These are phyloP conservation scores for Aeschynomene evenia DNA, from an alignment of 306 rosid species.

Conservation along the genomic window DNA sequence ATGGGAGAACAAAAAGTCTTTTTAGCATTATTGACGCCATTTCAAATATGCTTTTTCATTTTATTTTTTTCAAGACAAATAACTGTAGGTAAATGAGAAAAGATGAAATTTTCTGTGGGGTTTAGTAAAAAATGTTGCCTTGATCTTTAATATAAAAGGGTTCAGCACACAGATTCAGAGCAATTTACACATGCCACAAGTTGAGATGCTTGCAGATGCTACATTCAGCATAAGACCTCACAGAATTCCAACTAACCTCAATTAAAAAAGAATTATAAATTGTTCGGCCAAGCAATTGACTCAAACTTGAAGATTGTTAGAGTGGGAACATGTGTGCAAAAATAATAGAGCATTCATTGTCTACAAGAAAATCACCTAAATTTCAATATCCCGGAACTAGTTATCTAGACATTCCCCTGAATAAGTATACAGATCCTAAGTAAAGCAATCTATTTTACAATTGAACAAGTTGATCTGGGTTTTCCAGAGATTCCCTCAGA, in stretches of 20 bases:
- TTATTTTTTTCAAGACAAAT: neutral
- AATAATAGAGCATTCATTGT: constrained; percentile 56
- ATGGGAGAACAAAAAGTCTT: neutral
- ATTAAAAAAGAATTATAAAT: constrained; percentile 54
- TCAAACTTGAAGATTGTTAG: constrained; percentile 75
- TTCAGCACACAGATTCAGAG: neutral
- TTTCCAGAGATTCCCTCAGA: constrained; percentile 74
- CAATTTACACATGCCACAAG: constrained; percentile 22
- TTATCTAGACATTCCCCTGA: constrained; percentile 64
- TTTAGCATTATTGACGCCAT: neutral
- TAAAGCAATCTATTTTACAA: constrained; percentile 65
- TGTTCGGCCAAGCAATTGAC: constrained; percentile 49
- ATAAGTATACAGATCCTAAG: constrained; percentile 63
- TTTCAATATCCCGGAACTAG: constrained; percentile 54
- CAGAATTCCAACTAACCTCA: constrained; percentile 31
- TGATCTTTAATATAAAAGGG: neutral
- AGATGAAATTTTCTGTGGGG: neutral
- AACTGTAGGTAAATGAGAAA: neutral
- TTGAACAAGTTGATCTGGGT: constrained; percentile 65
- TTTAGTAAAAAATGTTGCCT: neutral
- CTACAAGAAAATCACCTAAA: constrained; percentile 50
- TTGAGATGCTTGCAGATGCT: neutral
- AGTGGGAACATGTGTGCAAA: constrained; percentile 47
- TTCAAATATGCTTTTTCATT: neutral
- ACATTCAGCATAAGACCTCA: constrained; percentile 16